Evolutionary conservation across 192 early-diverging fungal genomes (phyloP).

Genomic region (Lunasporangiospora selenospora): DNA sequence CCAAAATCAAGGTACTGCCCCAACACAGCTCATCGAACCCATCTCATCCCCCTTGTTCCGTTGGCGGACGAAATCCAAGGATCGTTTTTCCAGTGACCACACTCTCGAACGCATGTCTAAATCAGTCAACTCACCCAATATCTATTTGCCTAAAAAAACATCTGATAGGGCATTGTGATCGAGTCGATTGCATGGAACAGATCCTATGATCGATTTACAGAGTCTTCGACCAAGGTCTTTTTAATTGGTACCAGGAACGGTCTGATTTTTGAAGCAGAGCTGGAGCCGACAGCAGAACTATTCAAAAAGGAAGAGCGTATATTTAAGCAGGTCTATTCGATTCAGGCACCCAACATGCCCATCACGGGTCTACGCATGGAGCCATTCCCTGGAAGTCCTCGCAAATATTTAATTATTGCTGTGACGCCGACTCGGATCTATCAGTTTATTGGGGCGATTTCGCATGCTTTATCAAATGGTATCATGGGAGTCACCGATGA

Average conservation of each 20-base stretch:
- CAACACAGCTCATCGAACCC: no score
- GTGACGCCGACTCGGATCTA: constrained; percentile 90
- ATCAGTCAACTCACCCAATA: no score
- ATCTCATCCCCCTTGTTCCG: no score
- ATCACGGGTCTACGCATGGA: constrained; percentile 86
- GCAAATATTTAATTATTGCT: constrained; percentile 81
- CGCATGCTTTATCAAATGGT: constrained; percentile 37
- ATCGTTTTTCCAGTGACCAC: no score
- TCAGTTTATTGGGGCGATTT: constrained; percentile 82
- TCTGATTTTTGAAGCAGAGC: constrained; percentile 87
- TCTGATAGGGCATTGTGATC: constrained; percentile 77
- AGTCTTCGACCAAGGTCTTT: constrained; percentile 79
- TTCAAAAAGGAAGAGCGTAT: constrained; percentile 86
- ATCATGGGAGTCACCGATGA: constrained; percentile 58
- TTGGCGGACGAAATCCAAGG: no score
- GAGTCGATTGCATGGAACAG: constrained; percentile 94
- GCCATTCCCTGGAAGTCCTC: constrained; percentile 74
- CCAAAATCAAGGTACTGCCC: constrained; percentile 86
- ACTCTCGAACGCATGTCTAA: no score
- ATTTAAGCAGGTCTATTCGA: constrained; percentile 73
- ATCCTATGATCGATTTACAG: constrained; percentile 49
- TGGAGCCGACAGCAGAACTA: constrained; percentile 86
- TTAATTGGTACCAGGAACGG: constrained; percentile 89
- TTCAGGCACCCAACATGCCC: constrained; percentile 75
- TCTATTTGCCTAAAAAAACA: no score